A percentile compares a stretch with the other conserved stretches of the same genome.
Evolutionary conservation across 23 red algal species (phyloP).

Genomic region (Gracilaria vermiculophylla): DNA sequence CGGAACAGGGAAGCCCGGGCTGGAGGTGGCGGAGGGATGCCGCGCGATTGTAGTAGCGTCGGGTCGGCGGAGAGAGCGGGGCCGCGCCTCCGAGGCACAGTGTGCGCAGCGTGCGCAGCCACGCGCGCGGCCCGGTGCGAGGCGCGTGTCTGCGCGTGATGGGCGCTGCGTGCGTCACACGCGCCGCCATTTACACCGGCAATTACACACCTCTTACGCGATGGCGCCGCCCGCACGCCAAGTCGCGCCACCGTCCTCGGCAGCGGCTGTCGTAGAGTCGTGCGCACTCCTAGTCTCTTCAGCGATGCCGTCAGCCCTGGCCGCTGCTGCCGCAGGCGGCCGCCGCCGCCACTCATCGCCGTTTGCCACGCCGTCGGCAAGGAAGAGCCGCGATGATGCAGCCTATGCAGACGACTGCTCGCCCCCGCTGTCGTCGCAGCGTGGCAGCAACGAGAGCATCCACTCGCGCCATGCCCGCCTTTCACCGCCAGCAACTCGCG

Average conservation of each 20-base stretch:
- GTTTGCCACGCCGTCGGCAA: not conserved
- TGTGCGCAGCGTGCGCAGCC: not conserved
- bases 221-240: too few relatives aligned
- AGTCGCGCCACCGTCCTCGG: too few relatives aligned
- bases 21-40: not conserved
- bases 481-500: not conserved
- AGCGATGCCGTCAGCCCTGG: too few relatives aligned
- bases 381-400: not conserved
- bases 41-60: not conserved
- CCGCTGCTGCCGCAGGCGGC: too few relatives aligned
- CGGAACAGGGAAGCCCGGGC: not conserved
- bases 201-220: too few relatives aligned
- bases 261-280: too few relatives aligned
- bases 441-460: not conserved
- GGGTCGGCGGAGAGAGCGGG: not conserved
- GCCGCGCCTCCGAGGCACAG: not conserved
- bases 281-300: too few relatives aligned
- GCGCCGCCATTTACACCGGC: not conserved
- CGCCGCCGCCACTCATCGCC: not conserved
- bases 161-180: not conserved
- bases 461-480: not conserved
- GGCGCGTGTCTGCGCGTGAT: not conserved
- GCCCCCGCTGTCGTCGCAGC: not conserved
- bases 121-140: not conserved
- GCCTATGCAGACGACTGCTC: slow-evolving; percentile 3